Base-by-base conservation (phyloP, 1,284 basidiomycete genomes). In the Malassezia psittaci region DNA sequence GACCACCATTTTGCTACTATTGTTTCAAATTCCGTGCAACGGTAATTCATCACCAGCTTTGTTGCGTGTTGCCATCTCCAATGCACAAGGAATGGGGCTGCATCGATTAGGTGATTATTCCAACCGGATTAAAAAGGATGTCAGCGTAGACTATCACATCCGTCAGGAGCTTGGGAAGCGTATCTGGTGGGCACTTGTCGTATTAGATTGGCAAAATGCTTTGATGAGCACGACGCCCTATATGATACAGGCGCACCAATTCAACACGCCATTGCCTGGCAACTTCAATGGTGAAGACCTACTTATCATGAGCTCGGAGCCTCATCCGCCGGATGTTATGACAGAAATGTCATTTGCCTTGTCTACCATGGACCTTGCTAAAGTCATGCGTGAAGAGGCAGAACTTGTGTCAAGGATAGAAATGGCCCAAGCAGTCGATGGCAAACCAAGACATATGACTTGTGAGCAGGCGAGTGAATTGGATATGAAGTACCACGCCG, bases 271-370 rank as follows among this genome's bases (percentile, higher is more conserved):
- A 6, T 52, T 65, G 1, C 70, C 70, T 1, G 66, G 64, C 40
- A 73, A 73, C 61, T 66, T 64, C 59, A 73, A 73, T 51, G 65
- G 70, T 45, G 60, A 59, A 8, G 70, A 73, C 38, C 65, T 73
- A 39, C 57, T 63, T 48, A 16, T 47, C 18, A 48, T 51, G 12
- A 63, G 66, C 16, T 54, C 64, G 5, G 66, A 66, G 9, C 61
- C 64, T 0, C 54, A 62, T 11, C 63, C 69, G 10, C 46, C 54
- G 32, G 59, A 63, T 18, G 64, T 63, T 42, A 58, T 63, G 36
- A 72, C 70, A 16, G 70, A 73, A 42, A 68, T 73, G 66, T 65
- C 62, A 2, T 70, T 61, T 52, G 54, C 62, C 29, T 54, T 69
- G 24, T 57, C 61, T 33, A 57, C 61, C 39, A 54, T 68, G 47